Evolutionary conservation across 495 filamentous ascomycete species (phyloP), one percentile per base, ranked within the genome.

Genomic region (Penicillium verhagenii): DNA sequence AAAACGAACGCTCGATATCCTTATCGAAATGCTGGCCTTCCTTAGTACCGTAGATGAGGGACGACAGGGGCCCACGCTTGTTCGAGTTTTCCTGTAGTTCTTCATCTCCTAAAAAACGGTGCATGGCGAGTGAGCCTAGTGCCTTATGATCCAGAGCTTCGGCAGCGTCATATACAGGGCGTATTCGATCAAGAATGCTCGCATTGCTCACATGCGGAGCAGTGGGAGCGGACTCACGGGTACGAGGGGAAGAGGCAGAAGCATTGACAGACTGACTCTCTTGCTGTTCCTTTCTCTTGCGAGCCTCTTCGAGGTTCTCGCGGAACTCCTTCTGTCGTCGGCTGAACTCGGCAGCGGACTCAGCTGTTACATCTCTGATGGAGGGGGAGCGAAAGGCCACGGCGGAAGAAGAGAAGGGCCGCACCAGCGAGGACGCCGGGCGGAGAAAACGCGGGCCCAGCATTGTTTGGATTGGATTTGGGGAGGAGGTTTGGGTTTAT

Each of bases 1-100:
- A 90, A 75, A 97, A 98, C 61, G 88, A 92, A 44, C 90, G 85
- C 78, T 97, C 91, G 64, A 98, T 92, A 74, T 96, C 92, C 48
- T 87, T 84, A 56, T 98, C 95, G 73, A 96, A 81, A 70, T 94
- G 86, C 57, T 91, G 83, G 4, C 93, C 95, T 67, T 97, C 92
- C 65, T 92, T 88, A 10, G 95, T 97, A 59, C 94, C 94, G 71
- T 98, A 97, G 69, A 98, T 94, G 46, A 98, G 80, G 46, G 85
- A 88, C 21, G 78, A 80, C 18, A 84, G 51, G 14, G 78, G 67
- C 37, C 80, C 69, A 66, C 81, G 70, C 65, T 78, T 76, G 62
- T 72, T 73, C 54, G 64, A 50, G 54, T 66, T 65, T 63, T 84
- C 87, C 78, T 76, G 63, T 51, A 69, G 39, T 18, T 70, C 60